A percentile compares a stretch with the other conserved stretches of the same genome.
These are phyloP conservation scores for Camellia lanceoleosa DNA, from an alignment of 148 eudicot genomes.

Conservation along the genomic window DNA sequence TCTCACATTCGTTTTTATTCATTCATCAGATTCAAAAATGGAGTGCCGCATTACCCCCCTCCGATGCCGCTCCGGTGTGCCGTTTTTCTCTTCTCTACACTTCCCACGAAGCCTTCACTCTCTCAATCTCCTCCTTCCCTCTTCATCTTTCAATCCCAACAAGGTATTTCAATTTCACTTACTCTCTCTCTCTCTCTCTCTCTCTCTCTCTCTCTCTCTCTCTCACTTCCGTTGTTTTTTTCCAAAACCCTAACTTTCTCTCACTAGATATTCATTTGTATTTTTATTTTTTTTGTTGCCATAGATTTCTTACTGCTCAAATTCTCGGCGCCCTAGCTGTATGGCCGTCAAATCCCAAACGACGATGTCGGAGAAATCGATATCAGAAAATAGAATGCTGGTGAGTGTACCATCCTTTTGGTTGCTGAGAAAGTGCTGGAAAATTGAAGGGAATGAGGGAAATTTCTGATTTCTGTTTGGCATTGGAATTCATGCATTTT, in stretches of 20 bases:
- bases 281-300: not conserved
- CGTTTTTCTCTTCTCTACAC: not conserved
- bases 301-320: constrained; percentile 23
- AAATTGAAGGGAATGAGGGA: not conserved
- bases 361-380: constrained; percentile 28
- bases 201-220: not conserved
- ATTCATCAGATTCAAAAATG: constrained; percentile 17
- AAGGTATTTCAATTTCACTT: constrained; percentile 8
- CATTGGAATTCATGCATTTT: constrained; percentile 10
- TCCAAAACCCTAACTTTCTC: constrained; percentile 12
- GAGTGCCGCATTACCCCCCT: constrained; percentile 16
- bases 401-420: constrained; percentile 41
- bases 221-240: too few species aligned
- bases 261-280: too few species aligned
- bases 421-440: not conserved
- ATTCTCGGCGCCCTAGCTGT: constrained; percentile 22
- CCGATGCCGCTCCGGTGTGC: constrained; percentile 5
- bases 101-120: constrained; percentile 2
- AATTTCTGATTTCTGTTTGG: too few species aligned
- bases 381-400: constrained; percentile 61
- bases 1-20: too few species aligned
- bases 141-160: not conserved
- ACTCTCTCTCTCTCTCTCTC: not conserved
- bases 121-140: constrained; percentile 16
- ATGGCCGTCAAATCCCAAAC: constrained; percentile 37